These are phyloP conservation scores for Aeschynomene evenia DNA, from an alignment of 306 rosid species.

Conservation along the genomic window DNA sequence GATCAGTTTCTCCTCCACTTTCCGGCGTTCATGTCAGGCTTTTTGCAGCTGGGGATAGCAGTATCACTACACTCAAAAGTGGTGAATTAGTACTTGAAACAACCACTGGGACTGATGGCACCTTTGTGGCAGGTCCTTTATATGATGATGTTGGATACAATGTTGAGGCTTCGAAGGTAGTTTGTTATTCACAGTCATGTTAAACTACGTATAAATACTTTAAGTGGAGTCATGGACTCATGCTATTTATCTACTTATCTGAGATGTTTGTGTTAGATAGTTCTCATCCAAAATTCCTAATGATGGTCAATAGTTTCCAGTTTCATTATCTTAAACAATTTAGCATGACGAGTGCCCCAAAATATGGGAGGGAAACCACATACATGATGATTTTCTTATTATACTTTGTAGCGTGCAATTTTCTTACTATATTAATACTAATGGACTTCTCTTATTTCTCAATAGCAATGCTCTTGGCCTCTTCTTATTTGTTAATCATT, in stretches of 20 bases:
- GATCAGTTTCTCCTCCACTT: conserved; percentile 86
- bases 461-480: conserved; percentile 4
- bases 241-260: conserved; percentile 23
- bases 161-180: conserved; percentile 83
- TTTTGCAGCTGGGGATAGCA: conserved; percentile 76
- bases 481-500: not conserved
- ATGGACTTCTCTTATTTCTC: not conserved
- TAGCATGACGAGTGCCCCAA: not conserved
- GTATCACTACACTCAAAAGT: conserved; percentile 55
- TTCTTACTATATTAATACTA: conserved; percentile 2
- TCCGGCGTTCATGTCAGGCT: conserved; percentile 73
- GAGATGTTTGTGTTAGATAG: not conserved
- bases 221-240: conserved; percentile 20
- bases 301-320: conserved; percentile 10
- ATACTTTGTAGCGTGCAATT: not conserved
- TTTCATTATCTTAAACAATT: conserved; percentile 18
- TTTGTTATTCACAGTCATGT: conserved; percentile 1
- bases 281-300: conserved; percentile 2
- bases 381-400: not conserved
- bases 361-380: not conserved
- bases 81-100: conserved; percentile 81
- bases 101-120: conserved; percentile 68
- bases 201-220: conserved; percentile 9
- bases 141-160: conserved; percentile 76
- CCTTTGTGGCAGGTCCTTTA: conserved; percentile 82